A percentile compares a stretch with the other conserved stretches of the same genome.
Evolutionary conservation across 768 basidiomycete genomes (phyloP).

Genomic region (Leccinum sublutescens): DNA sequence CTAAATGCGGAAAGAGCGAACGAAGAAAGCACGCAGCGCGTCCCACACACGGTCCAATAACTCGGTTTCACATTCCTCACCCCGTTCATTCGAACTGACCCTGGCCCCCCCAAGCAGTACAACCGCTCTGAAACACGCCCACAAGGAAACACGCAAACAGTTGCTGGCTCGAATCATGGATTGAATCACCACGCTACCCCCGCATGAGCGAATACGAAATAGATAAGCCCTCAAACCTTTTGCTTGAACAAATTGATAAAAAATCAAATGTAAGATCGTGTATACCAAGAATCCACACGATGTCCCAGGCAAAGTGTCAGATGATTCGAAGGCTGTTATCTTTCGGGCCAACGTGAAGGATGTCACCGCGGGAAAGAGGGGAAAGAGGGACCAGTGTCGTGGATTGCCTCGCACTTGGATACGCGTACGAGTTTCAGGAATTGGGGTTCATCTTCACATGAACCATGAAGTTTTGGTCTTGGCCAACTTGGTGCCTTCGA

Average conservation of each 20-base stretch:
- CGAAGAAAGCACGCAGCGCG: neutral
- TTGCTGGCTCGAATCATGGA: neutral
- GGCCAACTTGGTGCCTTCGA: neutral
- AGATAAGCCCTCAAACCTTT: neutral
- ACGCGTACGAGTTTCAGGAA: neutral
- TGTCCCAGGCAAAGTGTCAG: slow-evolving; percentile 9
- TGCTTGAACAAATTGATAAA: neutral
- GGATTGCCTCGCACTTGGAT: neutral
- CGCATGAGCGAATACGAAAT: neutral
- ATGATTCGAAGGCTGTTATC: slow-evolving; percentile 9
- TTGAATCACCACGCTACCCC: neutral
- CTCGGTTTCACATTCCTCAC: neutral
- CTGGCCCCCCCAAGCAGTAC: neutral
- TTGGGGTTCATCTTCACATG: slow-evolving; percentile 5
- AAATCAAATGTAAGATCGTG: neutral
- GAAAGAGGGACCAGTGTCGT: neutral
- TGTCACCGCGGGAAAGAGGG: neutral
- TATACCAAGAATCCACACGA: neutral
- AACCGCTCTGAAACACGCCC: neutral
- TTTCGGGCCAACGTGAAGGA: slow-evolving; percentile 1
- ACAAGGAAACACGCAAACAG: neutral
- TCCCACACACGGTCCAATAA: neutral
- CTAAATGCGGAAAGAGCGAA: slow-evolving; percentile 7
- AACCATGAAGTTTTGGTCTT: neutral
- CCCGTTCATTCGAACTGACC: neutral